Evolutionary conservation across 148 eudicot genomes (phyloP).

Genomic region (Silene conica): DNA sequence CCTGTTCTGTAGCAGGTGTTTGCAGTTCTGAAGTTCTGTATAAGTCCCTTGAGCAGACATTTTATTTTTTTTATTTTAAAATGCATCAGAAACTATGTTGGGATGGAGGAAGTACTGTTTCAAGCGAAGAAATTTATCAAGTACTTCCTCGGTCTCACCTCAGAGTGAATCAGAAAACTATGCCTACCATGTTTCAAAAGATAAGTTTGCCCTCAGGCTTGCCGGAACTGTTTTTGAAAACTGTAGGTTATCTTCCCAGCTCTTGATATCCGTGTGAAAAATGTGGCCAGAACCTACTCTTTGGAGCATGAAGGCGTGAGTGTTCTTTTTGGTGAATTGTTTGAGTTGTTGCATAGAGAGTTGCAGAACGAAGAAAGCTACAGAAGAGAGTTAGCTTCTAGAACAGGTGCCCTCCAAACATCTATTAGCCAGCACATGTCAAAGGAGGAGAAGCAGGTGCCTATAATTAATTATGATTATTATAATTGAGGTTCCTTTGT

Average conservation of each 20-base stretch:
- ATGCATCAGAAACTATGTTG: background rate
- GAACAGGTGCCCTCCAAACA: constrained; percentile 90
- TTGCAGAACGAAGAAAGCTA: constrained; percentile 64
- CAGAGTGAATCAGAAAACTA: background rate
- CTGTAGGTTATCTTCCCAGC: constrained; percentile 93
- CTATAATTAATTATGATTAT: background rate
- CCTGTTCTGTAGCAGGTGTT: too few species aligned
- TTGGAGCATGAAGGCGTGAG: constrained; percentile 97
- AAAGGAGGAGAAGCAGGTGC: constrained; percentile 96
- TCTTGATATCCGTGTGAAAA: constrained; percentile 95
- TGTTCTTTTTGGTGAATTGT: constrained; percentile 82
- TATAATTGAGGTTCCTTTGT: background rate
- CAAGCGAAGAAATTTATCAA: background rate
- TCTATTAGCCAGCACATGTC: constrained; percentile 97
- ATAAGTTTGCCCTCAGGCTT: background rate
- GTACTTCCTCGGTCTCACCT: background rate
- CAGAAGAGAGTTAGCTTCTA: constrained; percentile 85
- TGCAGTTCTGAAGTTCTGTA: background rate
- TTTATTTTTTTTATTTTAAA: background rate
- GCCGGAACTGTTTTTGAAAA: background rate
- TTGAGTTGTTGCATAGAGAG: constrained; percentile 54
- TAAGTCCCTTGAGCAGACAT: background rate
- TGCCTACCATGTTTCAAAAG: background rate
- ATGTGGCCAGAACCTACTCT: constrained; percentile 94
- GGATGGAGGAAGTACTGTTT: background rate